Base-by-base conservation (phyloP, 306 rosid genomes). In the Citrullus amarus region DNA sequence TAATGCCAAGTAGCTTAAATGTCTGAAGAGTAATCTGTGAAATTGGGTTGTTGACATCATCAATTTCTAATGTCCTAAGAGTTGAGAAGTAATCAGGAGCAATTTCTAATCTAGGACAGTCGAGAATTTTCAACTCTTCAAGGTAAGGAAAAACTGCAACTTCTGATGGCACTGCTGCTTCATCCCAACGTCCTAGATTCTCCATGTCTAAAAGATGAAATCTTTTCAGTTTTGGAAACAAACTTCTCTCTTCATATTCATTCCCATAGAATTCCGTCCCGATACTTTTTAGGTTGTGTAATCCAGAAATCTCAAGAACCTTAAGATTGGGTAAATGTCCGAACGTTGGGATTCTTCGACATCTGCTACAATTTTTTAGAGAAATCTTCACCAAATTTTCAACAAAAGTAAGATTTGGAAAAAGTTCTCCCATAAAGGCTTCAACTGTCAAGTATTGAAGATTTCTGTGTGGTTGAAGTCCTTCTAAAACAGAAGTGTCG, bases 391-490 rank as follows among this genome's bases (percentile, higher is more conserved):
- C 79, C 18, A 60, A 57, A 57, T 57, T 57, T 13, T 39, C 79
- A 76, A 76, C 67, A 44, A 76, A 76, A 55, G 79, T 60, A 57
- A 39, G n/a, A 39, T 43, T 57, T 60, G 80, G 71, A 43, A 77
- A 59, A 39, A 38, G 9, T 9, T 60, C 56, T 34, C 80, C 72
- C 80, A 57, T 59, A 32, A 77, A 77, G 68, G 30, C 48, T 60
- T 43, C 43, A 60, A 77, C 22, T 62, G 38, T 62, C 71, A 77
- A 30, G 70, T 7, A 38, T 60, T 15, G 57, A 25, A 77, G 54
- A 46, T 77, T 77, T 15, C 12, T 44, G 56, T 77, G 80, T 15
- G 80, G 80, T 61, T 61, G 68, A 43, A 60, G 80, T 32, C 80
- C 80, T 77, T 60, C 70, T n/a, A 77, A 44, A 60, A 77, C 80